A percentile compares a stretch with the other conserved stretches of the same genome.
Evolutionary conservation across 768 basidiomycete species (phyloP).

Genomic region (Tylopilus sp.): DNA sequence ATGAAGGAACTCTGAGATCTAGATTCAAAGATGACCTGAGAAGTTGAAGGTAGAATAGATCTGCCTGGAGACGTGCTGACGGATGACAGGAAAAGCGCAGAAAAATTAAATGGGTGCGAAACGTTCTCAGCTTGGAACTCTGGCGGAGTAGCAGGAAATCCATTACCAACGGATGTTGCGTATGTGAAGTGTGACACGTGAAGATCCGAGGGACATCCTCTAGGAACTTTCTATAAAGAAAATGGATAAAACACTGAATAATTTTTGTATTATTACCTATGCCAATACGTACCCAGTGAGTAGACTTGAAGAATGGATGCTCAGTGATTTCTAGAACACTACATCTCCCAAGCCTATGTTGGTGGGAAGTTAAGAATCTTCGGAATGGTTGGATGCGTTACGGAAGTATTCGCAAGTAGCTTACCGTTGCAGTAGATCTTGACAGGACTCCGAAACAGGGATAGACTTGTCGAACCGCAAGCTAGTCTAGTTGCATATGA

Average conservation of each 20-base stretch:
- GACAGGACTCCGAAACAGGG: conserved; percentile 46
- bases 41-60: conserved; percentile 44
- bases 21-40: conserved; percentile 30
- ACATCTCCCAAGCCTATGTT: conserved; percentile 60
- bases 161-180: conserved; percentile 37
- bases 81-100: conserved; percentile 74
- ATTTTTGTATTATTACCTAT: conserved; percentile 40
- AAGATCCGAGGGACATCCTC: conserved; percentile 51
- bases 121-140: conserved; percentile 29
- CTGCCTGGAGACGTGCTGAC: conserved; percentile 43
- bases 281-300: conserved; percentile 53
- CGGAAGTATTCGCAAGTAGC: conserved; percentile 12
- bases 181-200: conserved; percentile 77
- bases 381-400: conserved; percentile 5
- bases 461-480: conserved; percentile 51
- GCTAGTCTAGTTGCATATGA: conserved; percentile 43
- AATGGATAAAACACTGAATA: not conserved
- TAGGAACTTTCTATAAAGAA: conserved; percentile 21
- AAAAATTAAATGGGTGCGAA: conserved; percentile 73
- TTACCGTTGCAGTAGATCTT: conserved; percentile 56
- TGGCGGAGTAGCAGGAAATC: conserved; percentile 19
- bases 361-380: conserved; percentile 61
- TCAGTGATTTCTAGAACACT: conserved; percentile 59
- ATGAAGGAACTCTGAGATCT: conserved; percentile 54
- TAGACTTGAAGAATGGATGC: conserved; percentile 59